Evolutionary conservation across 257 asterid species (phyloP), one percentile per base, ranked within the genome.

Genomic region (Solanum rostratum): DNA sequence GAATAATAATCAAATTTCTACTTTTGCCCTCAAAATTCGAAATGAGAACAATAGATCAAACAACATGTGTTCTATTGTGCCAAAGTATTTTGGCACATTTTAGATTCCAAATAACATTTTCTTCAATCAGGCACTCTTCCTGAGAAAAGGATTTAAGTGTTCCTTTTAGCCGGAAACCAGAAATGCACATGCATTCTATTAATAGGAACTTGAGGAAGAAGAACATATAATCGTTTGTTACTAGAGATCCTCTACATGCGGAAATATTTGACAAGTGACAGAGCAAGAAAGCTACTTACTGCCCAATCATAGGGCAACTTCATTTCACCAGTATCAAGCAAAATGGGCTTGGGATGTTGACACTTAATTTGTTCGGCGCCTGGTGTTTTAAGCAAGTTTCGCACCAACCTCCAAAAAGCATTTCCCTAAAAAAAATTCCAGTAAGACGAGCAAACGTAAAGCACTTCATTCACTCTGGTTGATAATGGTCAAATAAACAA

Each of bases 291-390:
- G 90, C 37, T 86, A 92, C 98, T 95, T 33, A 97, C 99, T 85
- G 98, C 98, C 99, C 99, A 97, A 84, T 97, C 98, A 87, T 97
- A 97, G 49, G 99, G 99, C 83, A 39, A 15, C 89, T 91, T 94
- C 99, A 97, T 97, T 91, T 97, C 99, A 60, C 99, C 99, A 71
- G 98, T 97, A 88, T 97, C 99, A 39, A 97, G 97, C 85, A 97
- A 90, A 88, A 97, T 95, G 71, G 99, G 99, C 88, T 97, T 97
- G 62, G 99, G 98, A 70, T 82, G 85, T 85, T 97, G 99, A 87
- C 99, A 97, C 43, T 91, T 94, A 50, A 54, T 91, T 90, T 97
- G 99, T 86, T 92, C 94, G 89, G 92, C 85, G 78, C 80, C 60
- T 53, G 99, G 99, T 62, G 88, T 88, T 90, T 92, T 97, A 83